Conservation (phyloP, 2,329 filamentous ascomycete genomes). For the Arthrocladium fulminans region DNA sequence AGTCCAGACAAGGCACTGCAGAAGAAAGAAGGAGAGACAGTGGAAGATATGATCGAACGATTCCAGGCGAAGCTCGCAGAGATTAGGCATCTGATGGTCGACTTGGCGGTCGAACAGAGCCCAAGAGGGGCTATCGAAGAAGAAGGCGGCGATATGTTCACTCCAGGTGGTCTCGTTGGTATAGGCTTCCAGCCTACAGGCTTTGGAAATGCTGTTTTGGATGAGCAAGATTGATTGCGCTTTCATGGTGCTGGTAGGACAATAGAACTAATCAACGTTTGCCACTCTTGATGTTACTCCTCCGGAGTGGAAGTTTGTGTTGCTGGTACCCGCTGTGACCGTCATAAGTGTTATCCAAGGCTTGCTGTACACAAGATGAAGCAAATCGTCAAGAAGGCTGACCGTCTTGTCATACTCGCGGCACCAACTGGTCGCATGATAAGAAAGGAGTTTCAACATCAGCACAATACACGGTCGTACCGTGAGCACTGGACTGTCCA, state of each 20-base stretch:
- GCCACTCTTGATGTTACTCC: too few species aligned
- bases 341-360: too few species aligned
- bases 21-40: slow-evolving; percentile 23
- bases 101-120: not conserved
- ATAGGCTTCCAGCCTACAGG: slow-evolving; percentile 7
- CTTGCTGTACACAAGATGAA: too few species aligned
- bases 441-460: too few species aligned
- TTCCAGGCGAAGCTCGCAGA: slow-evolving; percentile 38
- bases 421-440: too few species aligned
- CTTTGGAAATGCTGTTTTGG: slow-evolving; percentile 9
- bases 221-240: slow-evolving; percentile 5
- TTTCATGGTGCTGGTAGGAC: not conserved
- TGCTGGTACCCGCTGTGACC: too few species aligned
- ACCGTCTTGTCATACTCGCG: too few species aligned
- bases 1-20: slow-evolving; percentile 21
- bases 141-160: slow-evolving; percentile 4
- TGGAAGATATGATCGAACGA: slow-evolving; percentile 40
- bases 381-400: too few species aligned
- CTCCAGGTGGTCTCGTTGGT: slow-evolving; percentile 4
- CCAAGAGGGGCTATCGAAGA: not conserved
- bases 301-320: too few species aligned
- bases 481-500: too few species aligned
- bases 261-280: too few species aligned
- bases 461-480: too few species aligned
- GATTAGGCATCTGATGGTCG: slow-evolving; percentile 32